These are phyloP conservation scores for Giardia duodenalis DNA, from an alignment of 208 protist species.

Conservation along the genomic window DNA sequence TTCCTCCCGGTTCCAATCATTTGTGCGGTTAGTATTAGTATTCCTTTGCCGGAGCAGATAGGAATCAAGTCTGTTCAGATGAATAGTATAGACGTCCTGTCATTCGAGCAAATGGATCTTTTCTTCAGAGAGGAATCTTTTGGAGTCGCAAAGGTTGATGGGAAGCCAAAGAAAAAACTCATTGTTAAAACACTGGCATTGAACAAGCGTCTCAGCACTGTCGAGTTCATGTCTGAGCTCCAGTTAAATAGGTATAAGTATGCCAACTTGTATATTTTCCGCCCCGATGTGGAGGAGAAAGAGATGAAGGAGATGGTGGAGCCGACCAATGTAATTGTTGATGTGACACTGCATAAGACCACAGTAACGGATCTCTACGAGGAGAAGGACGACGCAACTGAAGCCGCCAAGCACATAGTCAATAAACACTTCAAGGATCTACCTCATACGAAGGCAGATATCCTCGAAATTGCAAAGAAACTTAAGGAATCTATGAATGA, in stretches of 20 bases:
- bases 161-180: not conserved
- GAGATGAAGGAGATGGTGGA: not conserved
- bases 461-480: not conserved
- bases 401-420: not conserved
- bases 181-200: not conserved
- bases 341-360: not conserved
- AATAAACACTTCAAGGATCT: not conserved
- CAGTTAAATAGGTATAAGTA: not conserved
- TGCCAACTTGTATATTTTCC: not conserved
- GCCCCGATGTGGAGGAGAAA: not conserved
- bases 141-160: not conserved
- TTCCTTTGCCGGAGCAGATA: not conserved
- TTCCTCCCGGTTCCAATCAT: not conserved
- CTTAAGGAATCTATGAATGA: not conserved
- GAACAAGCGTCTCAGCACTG: not conserved
- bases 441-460: not conserved
- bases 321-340: not conserved
- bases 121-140: not conserved
- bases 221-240: not conserved
- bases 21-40: not conserved
- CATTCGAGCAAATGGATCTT: not conserved
- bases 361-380: not conserved
- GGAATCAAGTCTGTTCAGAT: conserved; percentile 5
- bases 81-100: not conserved
- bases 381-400: not conserved